Evolutionary conservation across 2,329 filamentous ascomycete genomes (phyloP).

Genomic region (Colletotrichum nymphaeae): DNA sequence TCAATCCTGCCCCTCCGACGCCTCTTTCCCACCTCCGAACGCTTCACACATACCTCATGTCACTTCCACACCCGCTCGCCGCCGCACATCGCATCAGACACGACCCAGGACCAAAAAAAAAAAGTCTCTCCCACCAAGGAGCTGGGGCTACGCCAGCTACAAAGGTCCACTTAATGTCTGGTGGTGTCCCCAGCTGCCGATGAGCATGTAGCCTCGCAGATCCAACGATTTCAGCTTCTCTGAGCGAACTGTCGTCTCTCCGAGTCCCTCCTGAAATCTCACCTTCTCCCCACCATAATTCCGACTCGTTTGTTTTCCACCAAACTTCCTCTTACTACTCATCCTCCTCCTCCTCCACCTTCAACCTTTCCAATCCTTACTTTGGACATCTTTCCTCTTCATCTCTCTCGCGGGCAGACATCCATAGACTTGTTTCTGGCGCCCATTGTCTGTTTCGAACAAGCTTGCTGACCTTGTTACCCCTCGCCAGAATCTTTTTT

Average conservation of each 20-base stretch:
- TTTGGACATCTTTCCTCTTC: slow-evolving; percentile 13
- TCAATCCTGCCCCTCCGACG: slow-evolving; percentile 23
- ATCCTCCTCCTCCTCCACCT: slow-evolving; percentile 32
- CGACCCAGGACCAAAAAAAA: background rate
- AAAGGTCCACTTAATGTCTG: slow-evolving; percentile 40
- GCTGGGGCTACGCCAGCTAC: slow-evolving; percentile 35
- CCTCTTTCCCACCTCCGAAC: slow-evolving; percentile 15
- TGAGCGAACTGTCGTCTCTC: slow-evolving; percentile 33
- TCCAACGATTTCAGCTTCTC: slow-evolving; percentile 39
- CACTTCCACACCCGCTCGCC: slow-evolving; percentile 23
- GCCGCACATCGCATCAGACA: background rate
- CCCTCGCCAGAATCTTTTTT: slow-evolving; percentile 37
- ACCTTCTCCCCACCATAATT: slow-evolving; percentile 36
- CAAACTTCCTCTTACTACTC: slow-evolving; percentile 31
- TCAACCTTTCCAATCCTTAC: slow-evolving; percentile 26
- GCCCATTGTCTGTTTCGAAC: slow-evolving; percentile 34
- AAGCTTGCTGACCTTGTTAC: slow-evolving; percentile 35
- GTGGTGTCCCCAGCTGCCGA: slow-evolving; percentile 38
- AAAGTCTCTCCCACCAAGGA: slow-evolving; percentile 17
- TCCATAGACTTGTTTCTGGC: slow-evolving; percentile 30
- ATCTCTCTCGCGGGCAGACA: slow-evolving; percentile 24
- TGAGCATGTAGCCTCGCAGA: slow-evolving; percentile 38
- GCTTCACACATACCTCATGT: slow-evolving; percentile 20
- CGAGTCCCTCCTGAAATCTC: slow-evolving; percentile 36
- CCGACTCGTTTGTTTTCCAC: slow-evolving; percentile 33